Conservation (phyloP, 2,329 filamentous ascomycete species). For the Colletotrichum sp. region DNA sequence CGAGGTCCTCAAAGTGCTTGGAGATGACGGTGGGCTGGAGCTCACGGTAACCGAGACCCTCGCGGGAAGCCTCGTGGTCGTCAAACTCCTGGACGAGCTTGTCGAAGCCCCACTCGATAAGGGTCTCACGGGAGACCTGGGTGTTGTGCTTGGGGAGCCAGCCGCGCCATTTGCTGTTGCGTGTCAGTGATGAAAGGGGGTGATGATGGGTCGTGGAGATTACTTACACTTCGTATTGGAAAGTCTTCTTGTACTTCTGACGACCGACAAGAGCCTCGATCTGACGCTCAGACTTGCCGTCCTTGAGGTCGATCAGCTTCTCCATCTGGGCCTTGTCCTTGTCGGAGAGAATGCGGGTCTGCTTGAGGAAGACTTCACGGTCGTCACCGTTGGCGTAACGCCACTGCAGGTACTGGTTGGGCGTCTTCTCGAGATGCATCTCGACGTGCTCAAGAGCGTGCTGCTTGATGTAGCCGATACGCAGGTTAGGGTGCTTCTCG, state of each 20-base stretch:
- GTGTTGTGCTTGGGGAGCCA: slow-evolving; percentile 93
- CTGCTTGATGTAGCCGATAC: slow-evolving; percentile 99
- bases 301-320: slow-evolving; percentile 82
- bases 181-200: slow-evolving; percentile 27
- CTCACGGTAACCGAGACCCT: slow-evolving; percentile 94
- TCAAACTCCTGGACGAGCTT: slow-evolving; percentile 98
- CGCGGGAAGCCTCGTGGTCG: slow-evolving; percentile 97
- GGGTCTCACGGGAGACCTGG: slow-evolving; percentile 90
- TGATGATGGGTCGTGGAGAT: not conserved
- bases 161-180: slow-evolving; percentile 82
- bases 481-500: slow-evolving; percentile 97
- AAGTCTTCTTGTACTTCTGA: slow-evolving; percentile 98
- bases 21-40: slow-evolving; percentile 93
- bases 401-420: slow-evolving; percentile 99
- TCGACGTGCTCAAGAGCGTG: slow-evolving; percentile 99
- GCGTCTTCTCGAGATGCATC: slow-evolving; percentile 99
- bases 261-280: slow-evolving; percentile 92
- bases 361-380: slow-evolving; percentile 96
- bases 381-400: slow-evolving; percentile 97
- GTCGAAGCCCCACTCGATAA: slow-evolving; percentile 82
- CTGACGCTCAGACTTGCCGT: slow-evolving; percentile 78
- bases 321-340: slow-evolving; percentile 92
- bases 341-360: slow-evolving; percentile 87
- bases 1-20: slow-evolving; percentile 97
- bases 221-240: slow-evolving; percentile 92